Conservation (phyloP, 768 basidiomycete species). For the Suillus clintonianus region DNA sequence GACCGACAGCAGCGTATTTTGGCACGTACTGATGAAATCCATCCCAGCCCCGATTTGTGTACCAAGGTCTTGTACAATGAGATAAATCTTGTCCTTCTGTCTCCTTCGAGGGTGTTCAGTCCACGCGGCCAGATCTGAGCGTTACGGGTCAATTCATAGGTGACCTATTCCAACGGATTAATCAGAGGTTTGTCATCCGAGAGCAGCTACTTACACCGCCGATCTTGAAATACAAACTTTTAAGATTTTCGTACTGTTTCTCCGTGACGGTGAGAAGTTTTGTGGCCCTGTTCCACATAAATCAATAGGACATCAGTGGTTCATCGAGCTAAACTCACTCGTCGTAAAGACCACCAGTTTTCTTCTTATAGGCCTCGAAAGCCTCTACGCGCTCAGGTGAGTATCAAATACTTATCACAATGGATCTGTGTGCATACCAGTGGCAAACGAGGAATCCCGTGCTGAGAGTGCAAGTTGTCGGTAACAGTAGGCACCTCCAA, state of each 20-base stretch:
- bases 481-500: conserved; percentile 52
- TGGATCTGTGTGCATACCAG: conserved; percentile 15
- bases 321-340: conserved; percentile 30
- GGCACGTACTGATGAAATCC: conserved; percentile 59
- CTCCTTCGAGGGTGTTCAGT: conserved; percentile 64
- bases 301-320: not conserved
- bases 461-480: conserved; percentile 55
- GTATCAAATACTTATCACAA: conserved; percentile 1
- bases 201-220: conserved; percentile 35
- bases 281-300: conserved; percentile 39
- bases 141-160: conserved; percentile 58
- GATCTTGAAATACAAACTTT: conserved; percentile 56
- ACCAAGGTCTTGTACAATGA: conserved; percentile 56
- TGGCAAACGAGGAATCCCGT: conserved; percentile 51
- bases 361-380: conserved; percentile 54
- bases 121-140: conserved; percentile 72
- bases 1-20: not conserved
- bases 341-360: conserved; percentile 55
- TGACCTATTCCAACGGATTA: conserved; percentile 32
- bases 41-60: conserved; percentile 53
- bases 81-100: conserved; percentile 48
- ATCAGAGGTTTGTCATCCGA: not conserved
- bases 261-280: conserved; percentile 57
- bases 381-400: conserved; percentile 37
- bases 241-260: conserved; percentile 46